These are phyloP conservation scores for Pleurotus eryngii DNA, from an alignment of 768 basidiomycete species.

Conservation along the genomic window DNA sequence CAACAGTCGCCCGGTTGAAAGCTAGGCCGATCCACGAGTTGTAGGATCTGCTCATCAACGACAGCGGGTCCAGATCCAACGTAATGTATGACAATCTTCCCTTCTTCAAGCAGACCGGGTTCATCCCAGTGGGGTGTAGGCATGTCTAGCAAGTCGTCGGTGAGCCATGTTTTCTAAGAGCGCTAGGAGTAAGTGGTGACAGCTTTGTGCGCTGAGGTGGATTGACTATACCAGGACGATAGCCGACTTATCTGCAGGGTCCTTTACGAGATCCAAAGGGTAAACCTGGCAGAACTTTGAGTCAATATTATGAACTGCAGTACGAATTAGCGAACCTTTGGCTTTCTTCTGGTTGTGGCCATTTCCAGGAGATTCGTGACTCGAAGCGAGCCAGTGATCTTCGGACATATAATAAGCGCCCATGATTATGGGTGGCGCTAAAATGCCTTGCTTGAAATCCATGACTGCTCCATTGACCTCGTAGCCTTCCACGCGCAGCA, in stretches of 20 bases:
- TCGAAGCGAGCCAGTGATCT: too few relatives aligned
- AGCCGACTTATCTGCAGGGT: slow-evolving; percentile 42
- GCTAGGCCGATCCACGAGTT: slow-evolving; percentile 64
- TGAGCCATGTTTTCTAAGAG: slow-evolving; percentile 84
- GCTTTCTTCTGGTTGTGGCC: neutral
- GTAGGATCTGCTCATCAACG: slow-evolving; percentile 62
- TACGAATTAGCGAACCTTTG: neutral
- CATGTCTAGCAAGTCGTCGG: slow-evolving; percentile 51
- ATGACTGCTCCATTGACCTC: neutral
- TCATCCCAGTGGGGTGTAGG: slow-evolving; percentile 51
- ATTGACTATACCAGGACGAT: slow-evolving; percentile 58
- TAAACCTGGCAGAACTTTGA: slow-evolving; percentile 46
- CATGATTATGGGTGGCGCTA: too few relatives aligned
- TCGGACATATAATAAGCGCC: too few relatives aligned
- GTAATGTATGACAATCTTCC: slow-evolving; percentile 83
- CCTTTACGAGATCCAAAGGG: slow-evolving; percentile 63
- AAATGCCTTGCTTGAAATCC: neutral
- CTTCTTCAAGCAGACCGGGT: slow-evolving; percentile 68
- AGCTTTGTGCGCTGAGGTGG: neutral
- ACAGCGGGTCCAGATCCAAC: slow-evolving; percentile 55
- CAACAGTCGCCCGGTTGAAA: slow-evolving; percentile 80
- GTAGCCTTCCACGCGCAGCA: neutral
- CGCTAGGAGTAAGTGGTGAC: neutral
- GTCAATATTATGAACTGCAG: neutral
- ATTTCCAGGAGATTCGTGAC: too few relatives aligned